Evolutionary conservation across 2,329 filamentous ascomycete species (phyloP).

Genomic region (Chrysoporthe cubensis): DNA sequence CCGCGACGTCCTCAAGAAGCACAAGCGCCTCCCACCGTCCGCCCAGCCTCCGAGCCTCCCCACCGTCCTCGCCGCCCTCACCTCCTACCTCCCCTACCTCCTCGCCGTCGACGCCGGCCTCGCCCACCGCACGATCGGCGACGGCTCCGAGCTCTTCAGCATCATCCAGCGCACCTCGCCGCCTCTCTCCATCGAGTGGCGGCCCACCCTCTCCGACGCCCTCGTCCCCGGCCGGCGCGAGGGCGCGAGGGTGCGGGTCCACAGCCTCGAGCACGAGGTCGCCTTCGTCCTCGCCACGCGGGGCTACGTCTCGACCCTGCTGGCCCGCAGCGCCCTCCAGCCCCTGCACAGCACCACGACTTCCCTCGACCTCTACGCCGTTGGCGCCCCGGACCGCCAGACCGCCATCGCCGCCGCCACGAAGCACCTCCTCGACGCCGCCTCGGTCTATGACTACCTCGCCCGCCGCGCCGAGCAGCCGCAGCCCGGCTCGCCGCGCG

Average conservation of each 20-base stretch:
- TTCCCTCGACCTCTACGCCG: conserved; percentile 48
- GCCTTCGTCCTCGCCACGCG: conserved; percentile 78
- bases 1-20: conserved; percentile 80
- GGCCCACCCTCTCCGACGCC: conserved; percentile 73
- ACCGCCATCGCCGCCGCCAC: conserved; percentile 74
- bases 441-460: conserved; percentile 77
- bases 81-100: conserved; percentile 82
- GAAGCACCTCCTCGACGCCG: conserved; percentile 75
- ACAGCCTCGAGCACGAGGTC: conserved; percentile 80
- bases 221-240: conserved; percentile 64
- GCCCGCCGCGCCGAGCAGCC: conserved; percentile 55
- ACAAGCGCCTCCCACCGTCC: conserved; percentile 80
- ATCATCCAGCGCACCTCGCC: conserved; percentile 60
- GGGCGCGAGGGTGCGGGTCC: conserved; percentile 67
- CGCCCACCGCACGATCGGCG: conserved; percentile 47
- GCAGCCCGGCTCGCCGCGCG: conserved; percentile 35
- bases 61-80: conserved; percentile 69
- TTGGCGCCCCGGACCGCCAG: conserved; percentile 68
- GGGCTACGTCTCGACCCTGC: conserved; percentile 72
- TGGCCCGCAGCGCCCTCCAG: conserved; percentile 73
- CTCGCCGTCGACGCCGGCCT: conserved; percentile 76
- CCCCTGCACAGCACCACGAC: conserved; percentile 71
- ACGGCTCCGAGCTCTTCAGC: conserved; percentile 66
- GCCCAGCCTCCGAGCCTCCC: conserved; percentile 74
- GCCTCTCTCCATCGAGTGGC: conserved; percentile 76